Percentiles rank a stretch among this genome's conserved stretches.
Evolutionary conservation across 1,139 yeast species (phyloP).

Genomic region (Blastobotrys persicus): DNA sequence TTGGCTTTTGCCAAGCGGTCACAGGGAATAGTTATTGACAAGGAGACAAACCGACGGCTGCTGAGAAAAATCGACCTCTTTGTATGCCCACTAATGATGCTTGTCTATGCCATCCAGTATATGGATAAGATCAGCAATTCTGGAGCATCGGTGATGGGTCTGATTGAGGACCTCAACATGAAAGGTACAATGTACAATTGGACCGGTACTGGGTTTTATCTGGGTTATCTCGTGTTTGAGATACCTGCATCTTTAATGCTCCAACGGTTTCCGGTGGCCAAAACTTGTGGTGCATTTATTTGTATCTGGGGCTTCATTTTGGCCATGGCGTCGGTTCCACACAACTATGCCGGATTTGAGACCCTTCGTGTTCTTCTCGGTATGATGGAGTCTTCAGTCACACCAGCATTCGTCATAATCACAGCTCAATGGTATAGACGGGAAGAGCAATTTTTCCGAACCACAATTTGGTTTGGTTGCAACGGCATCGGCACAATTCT

Average conservation of each 20-base stretch:
- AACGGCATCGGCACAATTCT: constrained; percentile 38
- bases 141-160: constrained; percentile 52
- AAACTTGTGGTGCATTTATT: constrained; percentile 46
- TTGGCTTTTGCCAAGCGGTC: constrained; percentile 22
- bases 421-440: constrained; percentile 33
- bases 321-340: constrained; percentile 50
- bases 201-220: constrained; percentile 53
- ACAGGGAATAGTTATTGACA: constrained; percentile 23
- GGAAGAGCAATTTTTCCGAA: constrained; percentile 45
- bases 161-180: constrained; percentile 13
- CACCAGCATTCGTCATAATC: constrained; percentile 43
- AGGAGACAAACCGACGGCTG: constrained; percentile 24
- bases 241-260: constrained; percentile 50
- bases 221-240: constrained; percentile 51
- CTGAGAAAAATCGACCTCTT: constrained; percentile 15
- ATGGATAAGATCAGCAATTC: constrained; percentile 46
- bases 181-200: constrained; percentile 29
- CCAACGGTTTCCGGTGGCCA: constrained; percentile 55
- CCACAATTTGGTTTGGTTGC: constrained; percentile 53
- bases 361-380: constrained; percentile 60
- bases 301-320: constrained; percentile 53
- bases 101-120: constrained; percentile 11
- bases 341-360: constrained; percentile 51
- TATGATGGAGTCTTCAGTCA: constrained; percentile 57
- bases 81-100: constrained; percentile 11